Percentiles rank a stretch among this genome's conserved stretches.
phyloP scores from a whole-genome alignment of 495 filamentous ascomycete genomes.

The Aspergillus olivimuriae region DNA sequence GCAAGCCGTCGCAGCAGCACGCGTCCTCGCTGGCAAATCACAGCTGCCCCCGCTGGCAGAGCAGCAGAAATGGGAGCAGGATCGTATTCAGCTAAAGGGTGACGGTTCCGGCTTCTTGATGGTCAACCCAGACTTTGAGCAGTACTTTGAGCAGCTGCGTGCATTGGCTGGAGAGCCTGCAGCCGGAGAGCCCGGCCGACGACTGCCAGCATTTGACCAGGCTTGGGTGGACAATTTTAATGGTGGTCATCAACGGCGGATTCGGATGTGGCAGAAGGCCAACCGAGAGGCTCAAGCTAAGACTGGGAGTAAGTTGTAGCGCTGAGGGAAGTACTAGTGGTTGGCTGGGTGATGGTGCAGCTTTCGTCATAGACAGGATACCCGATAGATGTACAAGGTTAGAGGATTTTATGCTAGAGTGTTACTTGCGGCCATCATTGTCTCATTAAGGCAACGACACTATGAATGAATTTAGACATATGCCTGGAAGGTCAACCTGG shows the following conservation, averaged over 20 bases:
- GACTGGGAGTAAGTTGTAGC: neutral
- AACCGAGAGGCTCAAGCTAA: constrained; percentile 11
- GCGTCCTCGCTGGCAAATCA: constrained; percentile 47
- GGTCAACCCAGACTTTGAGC: constrained; percentile 47
- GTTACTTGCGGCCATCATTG: too few relatives aligned
- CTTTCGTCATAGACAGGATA: too few relatives aligned
- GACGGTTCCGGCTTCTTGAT: constrained; percentile 44
- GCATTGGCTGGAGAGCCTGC: constrained; percentile 39
- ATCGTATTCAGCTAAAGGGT: constrained; percentile 41
- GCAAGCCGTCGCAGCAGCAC: constrained; percentile 52
- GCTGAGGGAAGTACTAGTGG: neutral
- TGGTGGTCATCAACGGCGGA: constrained; percentile 41
- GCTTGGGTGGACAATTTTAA: constrained; percentile 45
- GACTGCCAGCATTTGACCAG: constrained; percentile 39
- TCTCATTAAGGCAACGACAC: too few relatives aligned
- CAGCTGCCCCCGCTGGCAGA: constrained; percentile 33
- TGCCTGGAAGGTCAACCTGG: too few relatives aligned
- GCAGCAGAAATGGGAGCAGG: constrained; percentile 46
- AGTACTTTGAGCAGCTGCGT: constrained; percentile 48
- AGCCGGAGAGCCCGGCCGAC: constrained; percentile 26
- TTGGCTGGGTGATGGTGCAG: neutral
- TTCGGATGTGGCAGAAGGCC: constrained; percentile 40
- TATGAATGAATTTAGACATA: too few relatives aligned
- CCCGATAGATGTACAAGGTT: too few relatives aligned
- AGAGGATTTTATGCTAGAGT: too few relatives aligned